Evolutionary conservation across 2,329 filamentous ascomycete species (phyloP).

Genomic region (Malbranchea zuffiana): DNA sequence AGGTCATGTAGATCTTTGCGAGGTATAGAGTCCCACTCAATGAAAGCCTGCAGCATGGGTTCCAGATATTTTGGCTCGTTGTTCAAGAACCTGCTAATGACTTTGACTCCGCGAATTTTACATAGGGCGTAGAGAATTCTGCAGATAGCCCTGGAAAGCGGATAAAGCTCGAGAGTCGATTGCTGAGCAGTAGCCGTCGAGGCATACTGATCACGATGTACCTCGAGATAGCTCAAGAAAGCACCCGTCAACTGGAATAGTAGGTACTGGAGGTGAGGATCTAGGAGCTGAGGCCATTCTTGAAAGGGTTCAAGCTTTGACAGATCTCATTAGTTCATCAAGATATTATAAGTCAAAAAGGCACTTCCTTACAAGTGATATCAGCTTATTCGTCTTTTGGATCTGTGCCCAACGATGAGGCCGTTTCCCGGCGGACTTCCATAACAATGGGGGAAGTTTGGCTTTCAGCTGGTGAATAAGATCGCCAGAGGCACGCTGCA

Average conservation of each 20-base stretch:
- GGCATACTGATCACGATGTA: conserved; percentile 34
- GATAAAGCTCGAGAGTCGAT: conserved; percentile 26
- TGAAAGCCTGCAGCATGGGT: conserved; percentile 62
- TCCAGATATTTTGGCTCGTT: conserved; percentile 83
- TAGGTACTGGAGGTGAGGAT: conserved; percentile 66
- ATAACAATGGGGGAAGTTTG: conserved; percentile 35
- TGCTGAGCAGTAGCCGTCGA: conserved; percentile 19
- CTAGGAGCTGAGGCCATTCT: conserved; percentile 86
- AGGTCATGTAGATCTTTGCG: conserved; percentile 14
- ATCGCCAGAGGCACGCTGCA: conserved; percentile 37
- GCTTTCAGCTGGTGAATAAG: conserved; percentile 33
- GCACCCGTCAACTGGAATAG: conserved; percentile 64
- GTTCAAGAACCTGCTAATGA: conserved; percentile 80
- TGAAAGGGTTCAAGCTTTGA: conserved; percentile 75
- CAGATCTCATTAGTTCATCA: background rate
- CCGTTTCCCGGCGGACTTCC: conserved; percentile 23
- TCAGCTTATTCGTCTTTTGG: conserved; percentile 30
- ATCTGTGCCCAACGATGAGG: conserved; percentile 31
- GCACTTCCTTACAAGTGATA: conserved; percentile 29
- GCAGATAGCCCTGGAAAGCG: conserved; percentile 61
- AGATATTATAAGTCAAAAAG: background rate
- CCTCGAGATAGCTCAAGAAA: conserved; percentile 55
- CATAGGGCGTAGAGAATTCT: conserved; percentile 78
- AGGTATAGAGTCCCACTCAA: conserved; percentile 39
- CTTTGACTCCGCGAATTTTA: conserved; percentile 88